Evolutionary conservation across 2,329 filamentous ascomycete genomes (phyloP).

Genomic region (Pseudophaeomoniella oleicola): DNA sequence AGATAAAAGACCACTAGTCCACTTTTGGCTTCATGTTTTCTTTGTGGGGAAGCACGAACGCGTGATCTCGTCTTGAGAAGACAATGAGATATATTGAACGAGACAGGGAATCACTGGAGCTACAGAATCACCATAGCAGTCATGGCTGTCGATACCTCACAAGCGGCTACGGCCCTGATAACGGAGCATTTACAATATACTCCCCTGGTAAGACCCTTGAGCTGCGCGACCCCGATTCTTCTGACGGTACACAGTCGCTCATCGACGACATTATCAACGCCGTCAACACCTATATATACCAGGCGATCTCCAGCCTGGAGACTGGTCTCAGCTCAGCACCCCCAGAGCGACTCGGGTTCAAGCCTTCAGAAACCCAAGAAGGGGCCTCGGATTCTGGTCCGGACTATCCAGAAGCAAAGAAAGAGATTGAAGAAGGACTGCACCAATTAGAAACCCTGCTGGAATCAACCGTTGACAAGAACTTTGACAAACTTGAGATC

Average conservation of each 20-base stretch:
- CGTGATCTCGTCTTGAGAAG: too few species aligned
- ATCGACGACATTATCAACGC: slow-evolving; percentile 98
- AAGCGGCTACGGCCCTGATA: slow-evolving; percentile 45
- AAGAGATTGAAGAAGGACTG: slow-evolving; percentile 78
- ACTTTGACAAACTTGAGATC: slow-evolving; percentile 77
- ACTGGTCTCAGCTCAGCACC: slow-evolving; percentile 61
- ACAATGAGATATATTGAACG: too few species aligned
- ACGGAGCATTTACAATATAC: slow-evolving; percentile 96
- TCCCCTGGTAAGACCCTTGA: slow-evolving; percentile 53
- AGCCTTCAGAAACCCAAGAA: slow-evolving; percentile 25
- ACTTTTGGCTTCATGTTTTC: not conserved
- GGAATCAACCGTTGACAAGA: slow-evolving; percentile 67
- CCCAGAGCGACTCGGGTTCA: slow-evolving; percentile 70
- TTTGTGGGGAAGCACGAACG: too few species aligned
- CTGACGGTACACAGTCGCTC: slow-evolving; percentile 48
- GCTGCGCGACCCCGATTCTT: slow-evolving; percentile 5
- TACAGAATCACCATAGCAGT: too few species aligned
- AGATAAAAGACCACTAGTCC: not conserved
- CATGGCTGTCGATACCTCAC: slow-evolving; percentile 11
- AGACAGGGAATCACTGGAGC: too few species aligned
- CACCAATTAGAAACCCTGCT: slow-evolving; percentile 73
- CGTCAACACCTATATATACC: slow-evolving; percentile 84
- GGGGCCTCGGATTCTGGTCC: slow-evolving; percentile 25
- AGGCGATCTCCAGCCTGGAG: slow-evolving; percentile 77
- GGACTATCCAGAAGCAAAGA: slow-evolving; percentile 35